Evolutionary conservation across 1,139 yeast species (phyloP).

Genomic region (Yamadazyma trypodendri): DNA sequence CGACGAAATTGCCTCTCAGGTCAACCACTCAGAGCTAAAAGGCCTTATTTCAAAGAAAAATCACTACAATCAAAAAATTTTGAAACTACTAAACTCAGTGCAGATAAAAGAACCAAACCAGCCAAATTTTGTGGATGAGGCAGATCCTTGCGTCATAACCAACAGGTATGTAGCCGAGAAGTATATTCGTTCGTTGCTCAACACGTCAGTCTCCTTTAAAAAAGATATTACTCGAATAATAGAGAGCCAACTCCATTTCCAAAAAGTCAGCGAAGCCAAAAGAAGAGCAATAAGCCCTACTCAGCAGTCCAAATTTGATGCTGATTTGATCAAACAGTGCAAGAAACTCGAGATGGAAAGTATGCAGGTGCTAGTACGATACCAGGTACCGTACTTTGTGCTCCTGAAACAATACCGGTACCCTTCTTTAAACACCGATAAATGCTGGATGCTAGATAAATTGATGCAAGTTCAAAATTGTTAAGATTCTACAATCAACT

Average conservation of each 20-base stretch:
- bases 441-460: conserved; percentile 21
- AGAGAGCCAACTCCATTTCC: conserved; percentile 5
- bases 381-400: conserved; percentile 27
- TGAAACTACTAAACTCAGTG: conserved; percentile 18
- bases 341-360: conserved; percentile 20
- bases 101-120: conserved; percentile 11
- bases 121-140: conserved; percentile 10
- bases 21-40: conserved; percentile 14
- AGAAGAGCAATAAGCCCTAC: conserved; percentile 6
- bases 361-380: conserved; percentile 13
- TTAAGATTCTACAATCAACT: no score
- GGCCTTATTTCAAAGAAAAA: conserved; percentile 19
- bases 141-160: conserved; percentile 16
- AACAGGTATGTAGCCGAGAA: conserved; percentile 14
- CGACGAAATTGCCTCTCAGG: conserved; percentile 9
- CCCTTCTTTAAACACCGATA: conserved; percentile 25
- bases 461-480: no score
- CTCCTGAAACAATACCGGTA: conserved; percentile 21
- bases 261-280: conserved; percentile 4
- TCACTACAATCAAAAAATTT: conserved; percentile 19
- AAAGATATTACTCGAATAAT: neutral
- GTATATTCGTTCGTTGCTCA: conserved; percentile 8
- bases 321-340: conserved; percentile 16
- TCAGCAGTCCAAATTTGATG: conserved; percentile 19
- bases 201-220: neutral